Evolutionary conservation across 2,329 filamentous ascomycete species (phyloP).

Genomic region (Lecanicillium sp.): DNA sequence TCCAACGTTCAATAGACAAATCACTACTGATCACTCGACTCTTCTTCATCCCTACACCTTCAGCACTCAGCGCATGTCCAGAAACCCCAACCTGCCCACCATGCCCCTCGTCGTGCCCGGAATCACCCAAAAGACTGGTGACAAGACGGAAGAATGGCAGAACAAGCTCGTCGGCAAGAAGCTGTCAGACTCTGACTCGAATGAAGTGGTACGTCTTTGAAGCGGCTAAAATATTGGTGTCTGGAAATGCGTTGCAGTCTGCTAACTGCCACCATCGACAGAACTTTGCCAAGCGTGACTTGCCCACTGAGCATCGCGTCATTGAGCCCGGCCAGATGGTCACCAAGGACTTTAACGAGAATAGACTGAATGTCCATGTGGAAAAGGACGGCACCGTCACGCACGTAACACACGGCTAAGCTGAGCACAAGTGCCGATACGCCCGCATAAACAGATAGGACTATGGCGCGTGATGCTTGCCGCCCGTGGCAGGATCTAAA

Average conservation of each 20-base stretch:
- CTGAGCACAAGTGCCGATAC: no score
- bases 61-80: not conserved
- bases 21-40: not conserved
- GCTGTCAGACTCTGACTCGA: constrained; percentile 40
- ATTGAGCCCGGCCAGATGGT: constrained; percentile 50
- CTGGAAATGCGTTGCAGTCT: not conserved
- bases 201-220: constrained; percentile 44
- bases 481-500: no score
- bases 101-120: constrained; percentile 62
- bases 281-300: constrained; percentile 53
- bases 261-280: constrained; percentile 18
- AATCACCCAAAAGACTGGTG: constrained; percentile 37
- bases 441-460: no score
- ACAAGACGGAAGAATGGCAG: constrained; percentile 49
- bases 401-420: constrained; percentile 48
- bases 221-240: no score
- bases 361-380: constrained; percentile 52
- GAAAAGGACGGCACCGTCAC: constrained; percentile 53
- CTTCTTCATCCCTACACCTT: not conserved
- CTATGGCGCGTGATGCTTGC: not conserved
- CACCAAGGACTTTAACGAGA: constrained; percentile 47
- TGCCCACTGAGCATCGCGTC: constrained; percentile 48
- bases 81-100: constrained; percentile 12
- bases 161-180: constrained; percentile 59
- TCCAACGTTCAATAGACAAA: no score